Evolutionary conservation across 2,329 filamentous ascomycete species (phyloP), one percentile per base, ranked within the genome.

Genomic region (Phaeosphaeriaceae sp.): DNA sequence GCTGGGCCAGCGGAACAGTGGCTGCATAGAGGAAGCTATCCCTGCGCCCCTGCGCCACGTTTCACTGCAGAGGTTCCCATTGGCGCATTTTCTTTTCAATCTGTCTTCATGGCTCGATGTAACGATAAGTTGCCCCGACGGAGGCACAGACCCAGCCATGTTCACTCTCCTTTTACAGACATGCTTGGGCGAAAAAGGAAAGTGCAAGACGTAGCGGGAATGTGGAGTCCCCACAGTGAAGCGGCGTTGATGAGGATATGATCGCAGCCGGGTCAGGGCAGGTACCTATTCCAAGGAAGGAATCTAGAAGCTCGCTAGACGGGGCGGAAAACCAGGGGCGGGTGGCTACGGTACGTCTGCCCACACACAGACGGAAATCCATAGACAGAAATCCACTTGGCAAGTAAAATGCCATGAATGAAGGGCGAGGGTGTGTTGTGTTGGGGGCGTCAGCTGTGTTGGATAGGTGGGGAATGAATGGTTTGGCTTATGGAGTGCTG

Each of bases 301-400:
- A 40, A 48, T 58, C 61, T 65, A 65, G 61, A 62, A 59, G 58
- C 51, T 48, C 49, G 53, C 55, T 63, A 52, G 51, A 49, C 28
- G 48, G 42, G 41, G 44, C 48, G 52, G 54, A 64, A 54, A 61
- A 49, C 48, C 48, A 44, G 51, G 55, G 60, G 58, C 48, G 47
- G 41, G 42, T 18, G 26, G 46, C 49, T 43, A 56, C 37, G 45
- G 32, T 32, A 29, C 6, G 30, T 26, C 35, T 43, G 16, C 34
- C 34, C 41, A 26, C 20, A 28, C 4, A 37, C 21, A 17, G 45
- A n/a, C n/a, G n/a, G n/a, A n/a, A n/a, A n/a, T n/a, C n/a, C n/a
- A n/a, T n/a, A n/a, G n/a, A n/a, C n/a, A n/a, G n/a, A n/a, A n/a
- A n/a, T n/a, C n/a, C n/a, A n/a, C n/a, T n/a, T n/a, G 18, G 36